These are phyloP conservation scores for Aspergillus uvarum DNA, from an alignment of 2,329 filamentous ascomycete species.

Conservation along the genomic window DNA sequence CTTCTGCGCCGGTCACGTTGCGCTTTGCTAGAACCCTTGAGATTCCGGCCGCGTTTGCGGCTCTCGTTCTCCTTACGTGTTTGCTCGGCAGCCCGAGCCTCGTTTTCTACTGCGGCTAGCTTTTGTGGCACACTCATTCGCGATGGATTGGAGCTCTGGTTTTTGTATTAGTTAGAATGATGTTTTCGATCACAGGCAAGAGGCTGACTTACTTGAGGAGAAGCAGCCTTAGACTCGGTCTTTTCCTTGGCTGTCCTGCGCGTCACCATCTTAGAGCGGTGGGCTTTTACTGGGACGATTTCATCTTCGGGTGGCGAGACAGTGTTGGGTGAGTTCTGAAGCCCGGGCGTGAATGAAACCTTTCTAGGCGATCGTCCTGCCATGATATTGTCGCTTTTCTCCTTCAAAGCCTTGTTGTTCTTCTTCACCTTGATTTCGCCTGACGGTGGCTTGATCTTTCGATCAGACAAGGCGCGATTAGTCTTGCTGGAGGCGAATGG, in stretches of 20 bases:
- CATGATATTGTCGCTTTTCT: conserved; percentile 38
- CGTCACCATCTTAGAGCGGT: conserved; percentile 31
- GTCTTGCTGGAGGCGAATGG: background rate
- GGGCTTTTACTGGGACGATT: conserved; percentile 35
- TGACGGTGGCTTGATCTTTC: background rate
- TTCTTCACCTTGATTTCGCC: conserved; percentile 17
- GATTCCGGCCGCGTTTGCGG: conserved; percentile 36
- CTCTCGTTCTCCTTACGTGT: conserved; percentile 35
- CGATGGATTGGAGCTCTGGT: conserved; percentile 12
- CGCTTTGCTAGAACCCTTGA: conserved; percentile 27
- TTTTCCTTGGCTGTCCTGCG: conserved; percentile 29
- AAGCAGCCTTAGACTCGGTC: conserved; percentile 26
- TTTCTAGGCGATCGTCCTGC: conserved; percentile 35
- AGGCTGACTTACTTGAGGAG: conserved; percentile 30
- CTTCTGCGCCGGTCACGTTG: conserved; percentile 41
- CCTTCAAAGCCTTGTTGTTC: conserved; percentile 33
- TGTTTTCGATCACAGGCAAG: background rate
- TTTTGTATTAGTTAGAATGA: conserved; percentile 3
- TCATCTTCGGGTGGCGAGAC: conserved; percentile 33
- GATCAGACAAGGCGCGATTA: background rate
- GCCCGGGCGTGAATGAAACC: conserved; percentile 38
- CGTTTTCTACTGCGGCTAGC: conserved; percentile 44
- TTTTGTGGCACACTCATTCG: conserved; percentile 44
- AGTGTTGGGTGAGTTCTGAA: conserved; percentile 30
- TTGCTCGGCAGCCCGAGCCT: conserved; percentile 42